Evolutionary conservation across 768 basidiomycete genomes (phyloP), one percentile per base, ranked within the genome.

Genomic region (Suillus ampliporus): DNA sequence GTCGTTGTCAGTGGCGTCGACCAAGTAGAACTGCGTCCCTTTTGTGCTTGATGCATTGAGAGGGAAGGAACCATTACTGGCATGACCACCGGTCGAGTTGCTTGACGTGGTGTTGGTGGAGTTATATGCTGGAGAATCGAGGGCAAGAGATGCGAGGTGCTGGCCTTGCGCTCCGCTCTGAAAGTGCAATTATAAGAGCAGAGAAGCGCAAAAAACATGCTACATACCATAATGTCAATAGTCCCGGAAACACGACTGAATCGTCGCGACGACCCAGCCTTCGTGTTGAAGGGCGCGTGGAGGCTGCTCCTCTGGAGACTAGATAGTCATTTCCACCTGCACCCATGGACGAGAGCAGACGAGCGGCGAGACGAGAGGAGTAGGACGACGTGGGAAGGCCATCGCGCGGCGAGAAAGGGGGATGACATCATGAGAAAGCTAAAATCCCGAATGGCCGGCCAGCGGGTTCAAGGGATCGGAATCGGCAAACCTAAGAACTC

Each of bases 21-120:
- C 31, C 66, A 87, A 74, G 64, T 72, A 77, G 58, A 87, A 70
- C 59, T 78, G 75, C 3, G 84, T 86, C 52, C 73, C 69, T 57
- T 83, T 81, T 48, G 73, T 76, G 58, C 81, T 76, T 4, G 85
- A 85, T 6, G 85, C 86, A 67, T 82, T 82, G 57, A 88, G 69
- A 46, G 77, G 71, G 66, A 80, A 81, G 17, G 70, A 68, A 31
- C 73, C 73, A 60, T 74, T 70, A 41, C 64, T 58, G 38, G 40
- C 64, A 28, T 72, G 57, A 19, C 76, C 77, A 0, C 64, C 68
- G 9, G 74, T 62, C 58, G 78, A 77, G 60, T 77, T 75, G 31
- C 17, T 51, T 11, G 31, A 51, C 10, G 50, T 51, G 19, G 17
- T 51, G 11, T 51, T 51, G 10, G 50, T 34, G 31, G 50, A 51